Evolutionary conservation across 805 yeast species (phyloP), one percentile per base, ranked within the genome.

Genomic region (Metschnikowia santaceciliae): DNA sequence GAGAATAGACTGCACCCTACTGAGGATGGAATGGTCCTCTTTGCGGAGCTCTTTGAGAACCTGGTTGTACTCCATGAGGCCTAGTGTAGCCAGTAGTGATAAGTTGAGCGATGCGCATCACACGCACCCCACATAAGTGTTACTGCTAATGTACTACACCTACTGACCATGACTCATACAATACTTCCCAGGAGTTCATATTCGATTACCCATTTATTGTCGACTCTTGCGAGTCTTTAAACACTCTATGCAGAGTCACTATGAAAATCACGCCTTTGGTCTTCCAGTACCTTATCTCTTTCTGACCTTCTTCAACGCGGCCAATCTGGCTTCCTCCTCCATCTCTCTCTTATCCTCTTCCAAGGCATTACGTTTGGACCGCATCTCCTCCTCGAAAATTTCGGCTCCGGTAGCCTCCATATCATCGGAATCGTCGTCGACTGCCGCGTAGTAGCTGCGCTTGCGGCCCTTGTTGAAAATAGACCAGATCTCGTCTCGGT

Each of bases 351-450:
- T 71, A 62, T 92, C 99, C 63, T 94, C 99, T 37, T 76, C 55
- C 57, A 80, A 77, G 0, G 96, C 99, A 49, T 76, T 78, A 46
- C 77, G 76, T 35, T 82, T 74, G 11, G 96, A 85, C 33, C 79
- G 62, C 54, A 73, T 79, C 67, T 92, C 99, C 61, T 92, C 99
- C 50, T 81, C 88, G 39, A 90, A 70, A 22, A 94, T 82, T 55
- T 92, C 97, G 26, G 84, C 84, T 26, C 97, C 97, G 1, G 94
- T 86, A 2, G 97, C 97, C 64, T 92, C 98, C 97, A 94, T 92
- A 61, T 88, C 90, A 51, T 78, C 83, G 32, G 78, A 79, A 6
- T 70, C 70, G 48, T 66, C 65, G 53, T 79, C 77, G 49, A 76
- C 79, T 49, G 79, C 82, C 26, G 71, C 64, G 54, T 73, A 76